phyloP scores from a whole-genome alignment of 495 filamentous ascomycete genomes.

The Aspergillus sparsus region DNA sequence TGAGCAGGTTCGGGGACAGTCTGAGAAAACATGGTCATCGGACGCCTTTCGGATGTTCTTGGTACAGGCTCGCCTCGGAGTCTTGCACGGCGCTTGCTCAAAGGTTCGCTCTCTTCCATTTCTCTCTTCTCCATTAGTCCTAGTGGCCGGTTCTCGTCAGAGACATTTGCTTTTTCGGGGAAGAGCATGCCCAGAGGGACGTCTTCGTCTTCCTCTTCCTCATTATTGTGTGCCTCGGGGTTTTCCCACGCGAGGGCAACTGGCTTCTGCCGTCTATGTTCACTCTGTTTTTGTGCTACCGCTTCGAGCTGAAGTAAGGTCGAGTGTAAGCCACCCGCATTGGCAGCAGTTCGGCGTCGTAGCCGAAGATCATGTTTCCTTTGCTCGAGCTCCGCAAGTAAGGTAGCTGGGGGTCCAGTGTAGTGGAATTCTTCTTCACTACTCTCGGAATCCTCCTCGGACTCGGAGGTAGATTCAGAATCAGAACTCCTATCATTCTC shows the following conservation, averaged over 20 bases:
- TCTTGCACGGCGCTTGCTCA: conserved; percentile 76
- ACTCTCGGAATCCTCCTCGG: conserved; percentile 22
- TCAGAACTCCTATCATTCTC: conserved; percentile 24
- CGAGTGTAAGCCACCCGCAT: conserved; percentile 74
- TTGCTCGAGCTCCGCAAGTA: conserved; percentile 88
- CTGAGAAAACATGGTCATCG: conserved; percentile 40
- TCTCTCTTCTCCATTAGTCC: conserved; percentile 84
- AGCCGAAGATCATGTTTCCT: conserved; percentile 81
- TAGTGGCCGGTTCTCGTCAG: conserved; percentile 66
- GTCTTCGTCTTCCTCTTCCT: conserved; percentile 64
- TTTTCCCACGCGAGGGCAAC: conserved; percentile 91
- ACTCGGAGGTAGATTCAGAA: conserved; percentile 20
- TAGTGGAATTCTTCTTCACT: conserved; percentile 34
- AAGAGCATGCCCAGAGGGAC: conserved; percentile 84
- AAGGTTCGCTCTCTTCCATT: conserved; percentile 87
- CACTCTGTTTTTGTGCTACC: conserved; percentile 82
- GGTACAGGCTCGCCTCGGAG: conserved; percentile 59
- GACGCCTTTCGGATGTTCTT: conserved; percentile 35
- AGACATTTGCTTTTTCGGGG: conserved; percentile 56
- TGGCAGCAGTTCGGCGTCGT: conserved; percentile 67
- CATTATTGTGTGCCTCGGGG: conserved; percentile 43
- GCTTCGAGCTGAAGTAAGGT: conserved; percentile 90
- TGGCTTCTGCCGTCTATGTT: conserved; percentile 68
- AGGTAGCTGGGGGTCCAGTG: conserved; percentile 76
- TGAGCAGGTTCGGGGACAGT: conserved; percentile 22